These are phyloP conservation scores for Thamnidium elegans DNA, from an alignment of 192 early-diverging fungal genomes.

Conservation along the genomic window DNA sequence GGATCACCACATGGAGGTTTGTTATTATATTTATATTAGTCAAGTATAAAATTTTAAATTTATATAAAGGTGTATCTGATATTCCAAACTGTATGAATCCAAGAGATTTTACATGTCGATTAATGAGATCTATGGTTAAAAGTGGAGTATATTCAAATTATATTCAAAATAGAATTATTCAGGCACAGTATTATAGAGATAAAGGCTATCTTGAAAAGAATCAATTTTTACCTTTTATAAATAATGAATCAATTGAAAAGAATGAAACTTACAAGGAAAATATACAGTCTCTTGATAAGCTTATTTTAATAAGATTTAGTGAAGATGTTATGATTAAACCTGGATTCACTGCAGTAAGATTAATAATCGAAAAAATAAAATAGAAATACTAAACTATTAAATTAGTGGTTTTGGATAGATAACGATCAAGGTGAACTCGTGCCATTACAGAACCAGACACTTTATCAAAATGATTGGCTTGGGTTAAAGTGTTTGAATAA, in stretches of 20 bases:
- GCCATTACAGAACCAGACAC: conserved; percentile 49
- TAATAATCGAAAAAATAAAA: neutral
- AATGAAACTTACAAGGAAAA: conserved; percentile 60
- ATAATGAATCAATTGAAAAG: conserved; percentile 65
- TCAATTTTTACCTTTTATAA: conserved; percentile 87
- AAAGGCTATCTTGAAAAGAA: conserved; percentile 71
- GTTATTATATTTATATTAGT: neutral
- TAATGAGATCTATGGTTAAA: conserved; percentile 77
- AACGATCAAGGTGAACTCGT: conserved; percentile 52
- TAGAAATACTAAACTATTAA: conserved; percentile 1
- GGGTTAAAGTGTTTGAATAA: conserved; percentile 59
- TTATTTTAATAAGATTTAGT: conserved; percentile 83
- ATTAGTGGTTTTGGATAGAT: conserved; percentile 71
- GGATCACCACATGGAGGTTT: conserved; percentile 79
- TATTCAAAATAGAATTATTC: conserved; percentile 79
- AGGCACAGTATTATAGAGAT: conserved; percentile 94
- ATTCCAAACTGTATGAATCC: conserved; percentile 71
- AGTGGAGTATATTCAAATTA: conserved; percentile 82
- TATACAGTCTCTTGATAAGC: conserved; percentile 59
- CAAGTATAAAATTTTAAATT: too few species aligned
- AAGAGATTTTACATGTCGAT: conserved; percentile 56
- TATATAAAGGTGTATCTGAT: conserved; percentile 73
- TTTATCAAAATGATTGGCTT: conserved; percentile 72
- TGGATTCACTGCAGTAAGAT: conserved; percentile 50
- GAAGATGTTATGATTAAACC: conserved; percentile 79